Conservation (phyloP, 768 basidiomycete species). For the Gyrodon lividus region DNA sequence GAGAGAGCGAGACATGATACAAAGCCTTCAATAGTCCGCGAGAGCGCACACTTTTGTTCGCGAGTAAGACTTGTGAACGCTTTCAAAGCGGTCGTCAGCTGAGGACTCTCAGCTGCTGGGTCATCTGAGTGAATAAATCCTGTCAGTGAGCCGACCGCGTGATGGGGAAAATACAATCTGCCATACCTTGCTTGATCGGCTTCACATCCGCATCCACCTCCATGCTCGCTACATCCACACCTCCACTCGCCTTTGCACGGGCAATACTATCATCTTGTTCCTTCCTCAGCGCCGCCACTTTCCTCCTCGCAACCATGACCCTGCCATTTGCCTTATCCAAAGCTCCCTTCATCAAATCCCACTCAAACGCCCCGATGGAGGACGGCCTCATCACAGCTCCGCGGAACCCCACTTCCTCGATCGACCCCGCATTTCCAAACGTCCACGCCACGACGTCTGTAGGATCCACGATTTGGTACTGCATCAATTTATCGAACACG, state of each 20-base stretch:
- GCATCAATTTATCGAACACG: conserved; percentile 97
- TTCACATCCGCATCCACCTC: conserved; percentile 77
- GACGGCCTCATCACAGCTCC: conserved; percentile 34
- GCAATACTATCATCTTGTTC: conserved; percentile 89
- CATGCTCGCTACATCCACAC: conserved; percentile 48
- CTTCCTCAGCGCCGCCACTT: conserved; percentile 72
- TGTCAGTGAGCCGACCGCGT: conserved; percentile 1
- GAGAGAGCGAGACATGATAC: conserved; percentile 56
- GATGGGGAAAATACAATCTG: background rate
- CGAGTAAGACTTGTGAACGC: conserved; percentile 70
- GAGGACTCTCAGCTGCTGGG: conserved; percentile 57
- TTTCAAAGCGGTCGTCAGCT: conserved; percentile 68
- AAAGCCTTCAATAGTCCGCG: conserved; percentile 75
- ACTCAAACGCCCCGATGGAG: conserved; percentile 65
- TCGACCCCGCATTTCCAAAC: conserved; percentile 55
- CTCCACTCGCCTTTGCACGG: conserved; percentile 62
- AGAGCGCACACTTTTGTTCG: conserved; percentile 74
- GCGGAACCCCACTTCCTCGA: conserved; percentile 26
- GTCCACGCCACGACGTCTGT: conserved; percentile 87
- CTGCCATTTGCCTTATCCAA: conserved; percentile 91
- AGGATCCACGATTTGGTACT: conserved; percentile 96
- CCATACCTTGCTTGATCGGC: conserved; percentile 41
- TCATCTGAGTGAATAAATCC: conserved; percentile 35
- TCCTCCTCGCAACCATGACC: conserved; percentile 72
- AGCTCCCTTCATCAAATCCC: conserved; percentile 81